Base-by-base conservation (phyloP, 495 filamentous ascomycete genomes). In the Amorphotheca resinae region DNA sequence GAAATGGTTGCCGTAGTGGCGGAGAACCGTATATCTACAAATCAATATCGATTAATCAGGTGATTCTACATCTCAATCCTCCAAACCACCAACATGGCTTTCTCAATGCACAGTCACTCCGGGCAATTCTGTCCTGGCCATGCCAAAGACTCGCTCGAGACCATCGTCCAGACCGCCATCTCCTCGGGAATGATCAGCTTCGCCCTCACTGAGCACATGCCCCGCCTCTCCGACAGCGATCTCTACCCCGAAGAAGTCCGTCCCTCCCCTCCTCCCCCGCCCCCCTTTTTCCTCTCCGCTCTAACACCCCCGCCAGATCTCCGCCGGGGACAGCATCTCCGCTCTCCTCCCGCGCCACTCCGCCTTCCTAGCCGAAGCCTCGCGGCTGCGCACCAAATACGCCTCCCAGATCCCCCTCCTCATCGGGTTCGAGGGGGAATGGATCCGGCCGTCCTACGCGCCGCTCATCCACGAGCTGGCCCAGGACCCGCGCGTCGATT, bases 81-180 rank as follows among this genome's bases (percentile, higher is more conserved):
- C n/a, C n/a, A n/a, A n/a, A n/a, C n/a, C n/a, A n/a, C n/a, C 41
- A 54, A 23, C 2, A 98, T 98, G 91, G 87, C 91, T 8, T 93
- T 91, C 68, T 87, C 91, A n/a, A 91, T 95, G 64, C 93, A 98
- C 64, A 91, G 84, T 59, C 91, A 98, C 68, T 95, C 88, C 36
- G 93, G 91, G 38, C 84, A 96, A 62, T 96, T 96, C 72, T 98
- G 93, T 65, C 79, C 75, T 8, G 72, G 80, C 53, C 91, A 96
- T 66, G 91, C 89, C 17, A 73, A 79, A 56, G 73, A 89, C 61
- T 70, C 74, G 12, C 74, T 96, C 17, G 89, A 95, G 56, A 79
- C 85, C 48, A 74, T 96, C 44, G 68, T 96, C 57, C 70, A 76
- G 49, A 70, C 75, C 15, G 91, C 91, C 50, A 87, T 96, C 59